These are phyloP conservation scores for Discostella stelligeroides DNA, from an alignment of 108 stramenopile genomes.

Conservation along the genomic window DNA sequence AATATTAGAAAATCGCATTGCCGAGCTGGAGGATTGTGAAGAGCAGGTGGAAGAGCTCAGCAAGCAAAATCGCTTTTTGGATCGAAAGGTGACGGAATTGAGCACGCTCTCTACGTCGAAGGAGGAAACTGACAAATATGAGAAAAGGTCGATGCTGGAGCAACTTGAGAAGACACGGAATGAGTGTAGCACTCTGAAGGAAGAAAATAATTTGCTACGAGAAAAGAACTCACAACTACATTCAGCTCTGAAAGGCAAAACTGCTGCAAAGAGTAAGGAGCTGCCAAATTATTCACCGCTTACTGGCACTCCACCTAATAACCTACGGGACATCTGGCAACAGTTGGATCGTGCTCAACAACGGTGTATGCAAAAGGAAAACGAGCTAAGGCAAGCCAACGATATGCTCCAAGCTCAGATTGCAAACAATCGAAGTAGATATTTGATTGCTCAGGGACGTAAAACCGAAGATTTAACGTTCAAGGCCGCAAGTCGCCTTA, in stretches of 20 bases:
- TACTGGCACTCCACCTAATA: too few relatives aligned
- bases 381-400: slow-evolving; percentile 6
- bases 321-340: not conserved
- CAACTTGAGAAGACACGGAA: slow-evolving; percentile 6
- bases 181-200: not conserved
- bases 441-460: not conserved
- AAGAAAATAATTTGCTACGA: slow-evolving; percentile 5
- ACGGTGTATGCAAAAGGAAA: not conserved
- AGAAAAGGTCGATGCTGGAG: not conserved
- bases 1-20: slow-evolving; percentile 1
- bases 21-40: slow-evolving; percentile 25
- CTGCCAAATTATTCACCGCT: too few relatives aligned
- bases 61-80: slow-evolving; percentile 43
- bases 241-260: too few relatives aligned
- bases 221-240: not conserved
- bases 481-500: slow-evolving; percentile 20
- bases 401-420: slow-evolving; percentile 23
- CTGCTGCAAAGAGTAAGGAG: too few relatives aligned
- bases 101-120: slow-evolving; percentile 5
- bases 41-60: slow-evolving; percentile 20
- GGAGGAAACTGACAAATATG: slow-evolving; percentile 4
- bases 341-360: slow-evolving; percentile 10
- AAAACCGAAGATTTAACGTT: slow-evolving; percentile 14
- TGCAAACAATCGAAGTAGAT: slow-evolving; percentile 7
- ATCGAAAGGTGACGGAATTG: slow-evolving; percentile 24